Base-by-base conservation (phyloP, 495 filamentous ascomycete genomes). In the Echria macrotheca region DNA sequence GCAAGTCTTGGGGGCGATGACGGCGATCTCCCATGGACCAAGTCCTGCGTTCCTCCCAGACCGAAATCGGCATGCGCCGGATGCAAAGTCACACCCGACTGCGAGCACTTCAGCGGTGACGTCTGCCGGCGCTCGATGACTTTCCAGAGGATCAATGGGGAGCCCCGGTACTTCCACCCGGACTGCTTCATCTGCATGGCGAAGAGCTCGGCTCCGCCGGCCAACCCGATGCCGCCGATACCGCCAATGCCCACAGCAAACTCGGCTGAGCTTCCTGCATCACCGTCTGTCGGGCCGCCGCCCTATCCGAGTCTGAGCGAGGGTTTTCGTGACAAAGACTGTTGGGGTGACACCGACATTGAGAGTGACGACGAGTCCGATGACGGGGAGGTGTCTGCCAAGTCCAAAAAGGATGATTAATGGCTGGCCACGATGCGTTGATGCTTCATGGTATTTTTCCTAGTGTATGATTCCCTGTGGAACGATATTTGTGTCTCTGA, bases 181-280 rank as follows among this genome's bases (percentile, higher is more conserved):
- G 33, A 33, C 1, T 53, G 50, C 44, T 48, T 48, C 33, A 48
- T 48, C 9, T 48, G 46, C 24, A 48, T 48, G 46, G 44, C 44
- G 29, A 33, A 18, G 42, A 22, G 24, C 9, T 17, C 11, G 14
- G 19, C 18, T 28, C 31, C 29, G 21, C 25, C 18, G 7, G 11
- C 15, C 9, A 19, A n/a, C 18, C 31, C 19, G 6, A 17, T 2
- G 10, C 2, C 22, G 10, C 18, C n/a, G 8, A 21, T 19, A 26
- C 42, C 26, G 2, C 46, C n/a, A n/a, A n/a, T n/a, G n/a, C n/a
- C n/a, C n/a, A n/a, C n/a, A n/a, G n/a, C n/a, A n/a, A n/a, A n/a
- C n/a, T n/a, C n/a, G n/a, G n/a, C n/a, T n/a, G n/a, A n/a, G n/a
- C n/a, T n/a, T n/a, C n/a, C n/a, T n/a, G n/a, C 44, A 33, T 33